Evolutionary conservation across 2,329 filamentous ascomycete species (phyloP), one percentile per base, ranked within the genome.

Genomic region (Cytospora chrysosperma): DNA sequence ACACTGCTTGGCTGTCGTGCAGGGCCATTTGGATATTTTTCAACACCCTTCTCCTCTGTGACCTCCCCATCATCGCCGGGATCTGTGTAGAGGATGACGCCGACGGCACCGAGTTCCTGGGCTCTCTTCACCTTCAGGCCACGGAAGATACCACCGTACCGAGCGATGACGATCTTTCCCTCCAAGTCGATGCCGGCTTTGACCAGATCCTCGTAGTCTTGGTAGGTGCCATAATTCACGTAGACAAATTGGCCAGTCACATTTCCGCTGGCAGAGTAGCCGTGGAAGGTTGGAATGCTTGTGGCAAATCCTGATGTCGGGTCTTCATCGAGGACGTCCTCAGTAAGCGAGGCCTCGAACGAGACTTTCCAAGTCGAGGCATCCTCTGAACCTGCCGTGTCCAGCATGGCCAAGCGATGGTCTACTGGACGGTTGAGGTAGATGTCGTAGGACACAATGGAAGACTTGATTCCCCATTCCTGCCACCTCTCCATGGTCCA

Each of bases 311-410:
- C 84, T 21, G 88, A 92, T 0, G 93, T 96, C 3, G 87, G 84
- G 73, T 99, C 95, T 59, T 96, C 88, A 0, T 92, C 83, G 6
- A 98, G 79, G 2, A 94, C 83, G 72, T 96, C 92, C 75, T 99
- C 95, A 69, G 91, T 87, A 49, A 98, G 78, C 1, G 86, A 88
- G 0, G 93, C 94, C 72, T 93, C 87, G 71, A 89, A 96, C n/a
- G 84, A 81, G 30, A 93, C 82, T 59, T 85, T 81, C 80, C 86
- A 89, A 4, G 72, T 69, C 15, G 73, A 69, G 1, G 75, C 69
- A 28, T 73, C 70, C 76, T 72, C 56, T 24, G 55, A 30, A 12
- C 43, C 50, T 70, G 73, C 67, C 68, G 81, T 84, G 70, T 85
- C 79, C 58, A 92, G 77, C 32, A 93, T 75, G 13, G 87, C 87